These are phyloP conservation scores for Geotrichum ghanense DNA, from an alignment of 805 yeast species.

Conservation along the genomic window DNA sequence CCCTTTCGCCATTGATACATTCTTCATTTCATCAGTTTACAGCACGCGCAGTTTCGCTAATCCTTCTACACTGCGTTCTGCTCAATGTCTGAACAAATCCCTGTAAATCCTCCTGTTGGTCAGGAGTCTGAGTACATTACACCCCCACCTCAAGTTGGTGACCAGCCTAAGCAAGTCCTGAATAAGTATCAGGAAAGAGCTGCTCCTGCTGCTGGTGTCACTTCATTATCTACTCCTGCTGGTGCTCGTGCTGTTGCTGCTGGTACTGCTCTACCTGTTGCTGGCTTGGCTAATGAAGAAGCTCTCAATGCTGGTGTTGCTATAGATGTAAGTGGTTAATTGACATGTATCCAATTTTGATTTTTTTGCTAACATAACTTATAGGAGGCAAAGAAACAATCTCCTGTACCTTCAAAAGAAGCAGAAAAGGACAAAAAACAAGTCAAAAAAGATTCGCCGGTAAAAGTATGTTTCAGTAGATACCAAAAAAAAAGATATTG, in stretches of 20 bases:
- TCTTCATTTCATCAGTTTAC: neutral
- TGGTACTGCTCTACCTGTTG: constrained; percentile 22
- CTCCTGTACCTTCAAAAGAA: no score
- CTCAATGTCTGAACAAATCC: neutral
- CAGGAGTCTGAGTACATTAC: neutral
- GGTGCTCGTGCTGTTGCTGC: constrained; percentile 9
- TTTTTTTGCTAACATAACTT: neutral
- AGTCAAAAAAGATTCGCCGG: no score
- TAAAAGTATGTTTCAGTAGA: no score
- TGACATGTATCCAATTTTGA: neutral
- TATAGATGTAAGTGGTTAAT: neutral
- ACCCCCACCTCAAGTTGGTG: neutral
- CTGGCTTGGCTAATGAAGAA: constrained; percentile 16
- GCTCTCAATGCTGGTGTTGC: constrained; percentile 19
- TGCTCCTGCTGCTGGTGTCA: constrained; percentile 1
- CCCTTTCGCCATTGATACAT: neutral
- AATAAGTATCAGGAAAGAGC: neutral
- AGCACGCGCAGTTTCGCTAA: no score
- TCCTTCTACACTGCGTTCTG: neutral
- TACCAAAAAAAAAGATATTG: no score
- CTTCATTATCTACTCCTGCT: neutral
- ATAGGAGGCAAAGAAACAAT: neutral
- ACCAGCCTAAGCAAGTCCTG: neutral
- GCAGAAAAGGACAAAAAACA: no score
- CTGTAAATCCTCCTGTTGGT: neutral